Evolutionary conservation across 225 moss, liverwort and hornwort genomes (phyloP).

Genomic region (Polytrichum formosum): DNA sequence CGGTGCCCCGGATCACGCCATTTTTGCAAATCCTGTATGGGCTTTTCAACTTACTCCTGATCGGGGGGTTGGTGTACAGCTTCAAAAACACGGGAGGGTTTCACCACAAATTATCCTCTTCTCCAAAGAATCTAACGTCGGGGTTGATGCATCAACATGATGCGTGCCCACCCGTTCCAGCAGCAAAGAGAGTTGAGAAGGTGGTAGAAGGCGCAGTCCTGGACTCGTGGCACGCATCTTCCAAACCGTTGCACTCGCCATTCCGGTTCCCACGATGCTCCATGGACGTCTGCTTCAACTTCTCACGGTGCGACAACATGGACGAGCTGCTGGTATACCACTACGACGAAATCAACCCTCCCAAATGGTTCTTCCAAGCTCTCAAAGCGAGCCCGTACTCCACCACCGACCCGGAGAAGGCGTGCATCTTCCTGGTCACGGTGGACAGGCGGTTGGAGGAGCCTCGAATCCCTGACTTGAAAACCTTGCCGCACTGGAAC

Average conservation of each 20-base stretch:
- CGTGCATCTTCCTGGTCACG: constrained; percentile 38
- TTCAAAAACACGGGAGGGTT: constrained; percentile 18
- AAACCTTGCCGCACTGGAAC: constrained; percentile 41
- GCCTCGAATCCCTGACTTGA: constrained; percentile 5
- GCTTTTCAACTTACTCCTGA: constrained; percentile 34
- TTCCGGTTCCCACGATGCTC: constrained; percentile 22
- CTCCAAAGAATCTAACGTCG: too few species aligned
- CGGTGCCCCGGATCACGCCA: constrained; percentile 28
- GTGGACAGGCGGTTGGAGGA: constrained; percentile 16
- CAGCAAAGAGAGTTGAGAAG: not conserved
- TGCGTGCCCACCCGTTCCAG: not conserved
- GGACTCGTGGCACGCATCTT: not conserved
- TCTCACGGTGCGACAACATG: constrained; percentile 39
- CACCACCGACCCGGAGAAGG: constrained; percentile 35
- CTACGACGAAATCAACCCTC: constrained; percentile 13
- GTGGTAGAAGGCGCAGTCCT: not conserved
- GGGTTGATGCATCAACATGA: not conserved
- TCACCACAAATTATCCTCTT: constrained; percentile 3
- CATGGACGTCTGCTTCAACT: constrained; percentile 46
- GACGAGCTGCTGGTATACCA: constrained; percentile 43
- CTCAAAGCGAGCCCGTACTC: constrained; percentile 32
- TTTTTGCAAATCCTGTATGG: constrained; percentile 43
- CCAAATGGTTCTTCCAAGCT: constrained; percentile 22
- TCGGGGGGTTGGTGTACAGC: constrained; percentile 26
- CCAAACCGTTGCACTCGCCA: not conserved